Base-by-base conservation (phyloP, 140 eudicot genomes). In the Ambrosia hybrid region DNA sequence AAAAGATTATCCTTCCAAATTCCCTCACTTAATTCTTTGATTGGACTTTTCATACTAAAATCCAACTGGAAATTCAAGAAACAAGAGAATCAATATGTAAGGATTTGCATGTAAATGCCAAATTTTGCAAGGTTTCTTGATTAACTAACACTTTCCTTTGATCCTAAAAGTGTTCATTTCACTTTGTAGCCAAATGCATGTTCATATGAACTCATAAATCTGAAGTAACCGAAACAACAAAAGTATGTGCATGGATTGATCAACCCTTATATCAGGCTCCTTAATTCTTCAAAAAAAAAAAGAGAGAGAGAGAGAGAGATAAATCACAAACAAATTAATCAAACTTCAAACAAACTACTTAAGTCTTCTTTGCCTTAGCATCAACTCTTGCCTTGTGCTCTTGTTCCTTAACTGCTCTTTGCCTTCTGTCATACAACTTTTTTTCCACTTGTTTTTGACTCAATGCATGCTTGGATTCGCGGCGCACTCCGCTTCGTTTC, bases 381-480 rank as follows among this genome's bases (percentile, higher is more conserved):
- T 74, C 82, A 65, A 59, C 9, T 36, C 66, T 21, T 53, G 69
- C 68, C 75, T 67, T 72, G 43, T 59, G 30, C 36, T 76, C 82
- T 58, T 76, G 80, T 57, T 86, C 90, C 71, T 80, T 84, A 57
- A 64, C 76, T 11, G 73, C 69, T 81, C 80, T 86, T 64, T 37
- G 78, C 66, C 76, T 56, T 73, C 77, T 73, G n/a, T 78, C 76
- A 61, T 57, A 10, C 41, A 77, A 37, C 61, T 76, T 82, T 80
- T 83, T 83, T 73, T 82, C 88, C 68, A 46, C 82, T 73, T 84
- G 74, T 77, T 74, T 81, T 57, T 69, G 83, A 64, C 65, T 82
- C 79, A 77, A 78, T 13, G 83, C 67, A 78, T 48, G 78, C 61
- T 83, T 79, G 2, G 45, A 46, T 30, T 39, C 75, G 5, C 81